Percentiles rank a stretch among this genome's conserved stretches.
Evolutionary conservation across 225 moss, liverwort and hornwort genomes (phyloP).

Genomic region (Polytrichum commune): DNA sequence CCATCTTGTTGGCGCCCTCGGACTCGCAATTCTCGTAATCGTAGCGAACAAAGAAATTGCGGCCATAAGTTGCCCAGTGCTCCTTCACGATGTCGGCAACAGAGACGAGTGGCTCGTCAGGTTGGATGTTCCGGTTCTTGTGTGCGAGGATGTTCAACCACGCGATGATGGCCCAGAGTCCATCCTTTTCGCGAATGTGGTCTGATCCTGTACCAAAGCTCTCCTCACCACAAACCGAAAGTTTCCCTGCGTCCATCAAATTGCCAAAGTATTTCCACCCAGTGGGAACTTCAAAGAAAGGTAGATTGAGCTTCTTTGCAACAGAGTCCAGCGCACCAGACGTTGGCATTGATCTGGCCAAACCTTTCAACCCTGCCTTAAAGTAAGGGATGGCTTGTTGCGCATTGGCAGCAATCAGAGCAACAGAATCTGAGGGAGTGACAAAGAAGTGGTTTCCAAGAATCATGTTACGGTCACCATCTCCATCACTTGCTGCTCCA

Average conservation of each 20-base stretch:
- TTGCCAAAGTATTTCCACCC: constrained; percentile 98
- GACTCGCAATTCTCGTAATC: constrained; percentile 90
- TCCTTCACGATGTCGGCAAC: constrained; percentile 72
- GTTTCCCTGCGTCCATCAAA: constrained; percentile 83
- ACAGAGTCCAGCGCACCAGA: constrained; percentile 85
- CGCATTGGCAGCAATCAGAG: constrained; percentile 89
- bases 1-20: constrained; percentile 75
- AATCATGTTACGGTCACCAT: constrained; percentile 96
- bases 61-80: constrained; percentile 83
- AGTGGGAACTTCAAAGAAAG: constrained; percentile 88
- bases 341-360: constrained; percentile 97
- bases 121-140: constrained; percentile 52
- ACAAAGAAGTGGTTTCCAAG: constrained; percentile 93
- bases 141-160: constrained; percentile 76
- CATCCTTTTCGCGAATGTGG: constrained; percentile 95
- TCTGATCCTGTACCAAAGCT: constrained; percentile 98
- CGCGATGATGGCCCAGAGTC: constrained; percentile 64
- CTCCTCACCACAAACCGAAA: constrained; percentile 91
- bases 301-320: constrained; percentile 61
- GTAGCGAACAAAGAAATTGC: constrained; percentile 89
- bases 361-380: constrained; percentile 67
- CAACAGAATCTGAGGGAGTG: constrained; percentile 94
- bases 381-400: constrained; percentile 84
- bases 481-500: constrained; percentile 95
- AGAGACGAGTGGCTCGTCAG: constrained; percentile 55